Evolutionary conservation across 106 monocot genomes (phyloP).

Genomic region (Amphibolis antarctica): DNA sequence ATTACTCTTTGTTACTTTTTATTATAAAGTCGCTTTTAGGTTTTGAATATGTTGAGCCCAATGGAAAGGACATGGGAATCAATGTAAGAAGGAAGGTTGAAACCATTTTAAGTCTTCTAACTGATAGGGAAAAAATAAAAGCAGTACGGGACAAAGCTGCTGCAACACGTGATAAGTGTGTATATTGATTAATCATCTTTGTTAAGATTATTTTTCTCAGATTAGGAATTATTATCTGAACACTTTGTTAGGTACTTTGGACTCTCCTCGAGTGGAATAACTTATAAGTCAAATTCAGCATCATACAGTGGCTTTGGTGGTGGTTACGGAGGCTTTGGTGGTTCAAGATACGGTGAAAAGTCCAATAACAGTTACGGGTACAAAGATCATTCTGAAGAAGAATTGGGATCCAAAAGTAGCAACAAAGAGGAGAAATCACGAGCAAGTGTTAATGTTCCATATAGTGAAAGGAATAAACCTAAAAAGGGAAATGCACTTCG

Average conservation of each 20-base stretch:
- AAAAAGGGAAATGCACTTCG: slow-evolving; percentile 15
- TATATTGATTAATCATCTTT: neutral
- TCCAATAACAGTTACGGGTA: slow-evolving; percentile 47
- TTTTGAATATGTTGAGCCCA: slow-evolving; percentile 87
- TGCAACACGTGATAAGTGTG: slow-evolving; percentile 85
- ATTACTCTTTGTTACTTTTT: neutral
- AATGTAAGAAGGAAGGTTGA: slow-evolving; percentile 92
- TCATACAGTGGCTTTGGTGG: slow-evolving; percentile 34
- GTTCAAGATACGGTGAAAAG: slow-evolving; percentile 30
- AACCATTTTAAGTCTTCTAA: slow-evolving; percentile 52
- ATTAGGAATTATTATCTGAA: neutral
- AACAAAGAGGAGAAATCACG: slow-evolving; percentile 10
- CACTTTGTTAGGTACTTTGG: slow-evolving; percentile 56
- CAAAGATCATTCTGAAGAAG: slow-evolving; percentile 23
- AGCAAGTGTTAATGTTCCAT: slow-evolving; percentile 2
- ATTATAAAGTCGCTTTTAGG: slow-evolving; percentile 61
- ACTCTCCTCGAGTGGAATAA: slow-evolving; percentile 78
- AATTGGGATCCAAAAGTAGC: slow-evolving; percentile 3
- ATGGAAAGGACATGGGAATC: slow-evolving; percentile 89
- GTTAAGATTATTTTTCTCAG: neutral
- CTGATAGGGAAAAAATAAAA: slow-evolving; percentile 79
- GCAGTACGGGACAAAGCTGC: slow-evolving; percentile 76
- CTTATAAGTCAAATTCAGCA: slow-evolving; percentile 53
- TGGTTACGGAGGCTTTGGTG: slow-evolving; percentile 43
- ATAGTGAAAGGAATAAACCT: slow-evolving; percentile 18